Base-by-base conservation (phyloP, 495 filamentous ascomycete species). In the Neurospora sp. region DNA sequence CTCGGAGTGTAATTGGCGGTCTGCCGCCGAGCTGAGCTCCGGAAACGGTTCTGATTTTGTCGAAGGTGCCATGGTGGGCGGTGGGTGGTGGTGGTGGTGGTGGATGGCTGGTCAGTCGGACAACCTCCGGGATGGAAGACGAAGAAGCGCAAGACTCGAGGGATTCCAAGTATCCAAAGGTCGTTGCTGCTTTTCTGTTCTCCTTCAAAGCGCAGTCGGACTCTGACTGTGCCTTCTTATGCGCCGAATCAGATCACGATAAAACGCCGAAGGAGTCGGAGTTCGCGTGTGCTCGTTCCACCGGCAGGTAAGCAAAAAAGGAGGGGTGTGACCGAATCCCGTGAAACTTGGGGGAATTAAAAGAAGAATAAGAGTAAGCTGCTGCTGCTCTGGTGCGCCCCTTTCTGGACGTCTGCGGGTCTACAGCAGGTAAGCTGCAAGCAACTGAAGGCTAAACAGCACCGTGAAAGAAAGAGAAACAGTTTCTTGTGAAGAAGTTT, bases 31-130 rank as follows among this genome's bases (percentile, higher is more conserved):
- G 74, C 79, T 82, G 72, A 86, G 82, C 39, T 80, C 77, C 72
- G 85, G 85, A 72, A 86, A 86, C 37, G 85, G 85, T 69, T 86
- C 85, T 78, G 44, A 41, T 72, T 72, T 38, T 72, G 54, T 66
- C 27, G 54, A 66, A 27, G 54, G 27, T 18, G 27, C 54, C 54
- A 66, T 66, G 23, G 27, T 66, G 54, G 27, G 54, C 54, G 27
- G 54, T 62, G 14, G 54, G 12, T 27, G 54, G 12, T 62, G 54
- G 23, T 62, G 54, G 23, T 31, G 5, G 27, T 66, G 54, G 48
- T 59, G 48, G 54, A 66, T 31, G 54, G 54, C 27, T 66, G 54
- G 27, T 31, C 54, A 66, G 27, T 66, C 54, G 54, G 7, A 37
- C 54, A 66, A 8, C 27, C 54, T 66, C 54, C 27, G 54, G 27